Conservation (phyloP, 1,139 yeast species). For the Lizanozyma gosingica region DNA sequence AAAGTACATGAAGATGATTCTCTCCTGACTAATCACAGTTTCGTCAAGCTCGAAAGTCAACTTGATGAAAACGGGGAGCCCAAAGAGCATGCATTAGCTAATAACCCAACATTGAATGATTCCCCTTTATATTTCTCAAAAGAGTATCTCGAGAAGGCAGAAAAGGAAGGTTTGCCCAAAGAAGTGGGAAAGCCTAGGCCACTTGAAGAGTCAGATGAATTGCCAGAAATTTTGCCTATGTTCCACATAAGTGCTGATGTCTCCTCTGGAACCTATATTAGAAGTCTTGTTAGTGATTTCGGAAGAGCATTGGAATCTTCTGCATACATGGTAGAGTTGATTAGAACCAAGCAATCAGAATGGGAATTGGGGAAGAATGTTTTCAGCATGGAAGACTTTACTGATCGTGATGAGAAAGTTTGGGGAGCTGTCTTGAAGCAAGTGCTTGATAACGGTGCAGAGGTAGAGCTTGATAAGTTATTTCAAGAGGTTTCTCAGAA, state of each 20-base stretch:
- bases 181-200: conserved; percentile 20
- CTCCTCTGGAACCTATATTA: conserved; percentile 91
- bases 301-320: conserved; percentile 76
- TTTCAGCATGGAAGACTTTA: conserved; percentile 58
- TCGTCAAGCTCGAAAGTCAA: conserved; percentile 40
- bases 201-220: conserved; percentile 15
- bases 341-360: conserved; percentile 67
- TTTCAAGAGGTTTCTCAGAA: conserved; percentile 1
- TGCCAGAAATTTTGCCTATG: conserved; percentile 43
- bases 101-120: conserved; percentile 56
- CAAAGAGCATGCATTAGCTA: conserved; percentile 34
- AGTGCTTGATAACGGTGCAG: conserved; percentile 33
- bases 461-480: conserved; percentile 13
- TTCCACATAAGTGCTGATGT: conserved; percentile 71
- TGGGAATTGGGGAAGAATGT: conserved; percentile 73
- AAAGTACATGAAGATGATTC: conserved; percentile 45
- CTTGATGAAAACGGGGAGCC: conserved; percentile 45
- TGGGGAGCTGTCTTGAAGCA: conserved; percentile 61
- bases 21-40: conserved; percentile 48
- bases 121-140: conserved; percentile 52
- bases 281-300: conserved; percentile 82
- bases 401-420: conserved; percentile 42
- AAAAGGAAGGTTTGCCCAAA: conserved; percentile 21
- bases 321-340: conserved; percentile 83
- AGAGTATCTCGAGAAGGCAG: conserved; percentile 38